phyloP scores from a whole-genome alignment of 192 early-diverging fungal species.

The Rhizoclosmatium sp. region DNA sequence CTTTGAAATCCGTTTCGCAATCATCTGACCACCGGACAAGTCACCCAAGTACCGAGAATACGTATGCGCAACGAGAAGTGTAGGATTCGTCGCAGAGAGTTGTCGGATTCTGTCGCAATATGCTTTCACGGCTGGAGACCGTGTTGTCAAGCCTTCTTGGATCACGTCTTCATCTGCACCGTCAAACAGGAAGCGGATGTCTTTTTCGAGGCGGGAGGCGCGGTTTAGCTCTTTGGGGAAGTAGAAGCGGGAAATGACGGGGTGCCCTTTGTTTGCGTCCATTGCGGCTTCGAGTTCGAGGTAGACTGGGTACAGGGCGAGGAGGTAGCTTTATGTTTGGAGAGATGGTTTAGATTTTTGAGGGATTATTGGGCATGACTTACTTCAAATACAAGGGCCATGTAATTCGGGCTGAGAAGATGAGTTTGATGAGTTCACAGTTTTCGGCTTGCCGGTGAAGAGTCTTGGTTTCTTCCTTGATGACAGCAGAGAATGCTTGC shows the following conservation, averaged over 20 bases:
- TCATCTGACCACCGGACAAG: conserved; percentile 63
- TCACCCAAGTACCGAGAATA: conserved; percentile 67
- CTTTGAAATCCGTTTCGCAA: conserved; percentile 60
- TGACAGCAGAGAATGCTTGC: conserved; percentile 42
- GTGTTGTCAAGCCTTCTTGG: not conserved
- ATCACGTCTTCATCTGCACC: conserved; percentile 30
- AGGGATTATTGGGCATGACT: no score
- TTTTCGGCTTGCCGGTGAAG: conserved; percentile 61
- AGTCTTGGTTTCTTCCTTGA: conserved; percentile 63
- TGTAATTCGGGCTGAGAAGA: conserved; percentile 60
- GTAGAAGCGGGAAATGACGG: conserved; percentile 55
- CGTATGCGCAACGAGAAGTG: conserved; percentile 61
- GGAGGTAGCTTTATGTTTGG: conserved; percentile 39
- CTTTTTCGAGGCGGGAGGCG: conserved; percentile 46
- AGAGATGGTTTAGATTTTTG: no score
- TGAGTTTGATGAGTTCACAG: conserved; percentile 60
- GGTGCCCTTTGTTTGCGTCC: conserved; percentile 57
- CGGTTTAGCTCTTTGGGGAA: conserved; percentile 62
- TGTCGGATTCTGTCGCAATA: conserved; percentile 58
- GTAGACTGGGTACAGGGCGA: conserved; percentile 62
- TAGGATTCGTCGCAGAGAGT: conserved; percentile 48
- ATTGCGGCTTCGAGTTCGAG: conserved; percentile 59
- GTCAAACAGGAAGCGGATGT: conserved; percentile 56
- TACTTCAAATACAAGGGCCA: conserved; percentile 52
- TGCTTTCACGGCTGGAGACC: conserved; percentile 49